Evolutionary conservation across 2,329 filamentous ascomycete species (phyloP), one percentile per base, ranked within the genome.

Genomic region (Harringtonia aguacate): DNA sequence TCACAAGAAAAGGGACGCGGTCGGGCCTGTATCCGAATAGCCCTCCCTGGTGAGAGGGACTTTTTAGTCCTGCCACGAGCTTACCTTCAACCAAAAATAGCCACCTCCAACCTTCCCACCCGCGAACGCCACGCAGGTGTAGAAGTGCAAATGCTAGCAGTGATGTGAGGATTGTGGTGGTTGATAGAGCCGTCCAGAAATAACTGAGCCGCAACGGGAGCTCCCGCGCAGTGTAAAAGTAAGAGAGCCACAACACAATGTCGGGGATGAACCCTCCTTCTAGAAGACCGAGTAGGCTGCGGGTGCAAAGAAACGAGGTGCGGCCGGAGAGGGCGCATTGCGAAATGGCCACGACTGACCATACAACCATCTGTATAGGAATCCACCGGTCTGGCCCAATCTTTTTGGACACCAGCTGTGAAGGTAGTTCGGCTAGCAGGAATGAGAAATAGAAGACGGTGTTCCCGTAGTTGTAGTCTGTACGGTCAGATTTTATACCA

Each of bases 321-420:
- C 55, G 52, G 17, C 57, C 54, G 7, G 33, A 49, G 15, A 64
- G 44, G 15, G 53, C 55, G 20, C 56, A 58, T 38, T 64, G 61
- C 1, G 52, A 56, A 3, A 53, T 52, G 4, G 60, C 58, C 3
- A 62, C 59, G 2, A 59, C 30, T 14, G 56, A 58, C 61, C 61
- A 64, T 4, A 56, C 41, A 2, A 56, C 52, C 57, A 62, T 61
- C n/a, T 61, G 56, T 4, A 55, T 55, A 9, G 61, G 61, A 24
- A 63, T 62, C 61, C 61, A 64, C 4, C 57, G 53, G 40, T 62
- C 60, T 1, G 54, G 54, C 14, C 57, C 61, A 2, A 64, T 50
- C 52, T 69, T 70, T 56, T 81, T 81, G 36, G 67, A 71, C 14
- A 81, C 53, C 9, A 81, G 63, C 52, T 81, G 76, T 0, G 75